Base-by-base conservation (phyloP, 192 early-diverging fungal genomes). In the Entrophospora sp. region DNA sequence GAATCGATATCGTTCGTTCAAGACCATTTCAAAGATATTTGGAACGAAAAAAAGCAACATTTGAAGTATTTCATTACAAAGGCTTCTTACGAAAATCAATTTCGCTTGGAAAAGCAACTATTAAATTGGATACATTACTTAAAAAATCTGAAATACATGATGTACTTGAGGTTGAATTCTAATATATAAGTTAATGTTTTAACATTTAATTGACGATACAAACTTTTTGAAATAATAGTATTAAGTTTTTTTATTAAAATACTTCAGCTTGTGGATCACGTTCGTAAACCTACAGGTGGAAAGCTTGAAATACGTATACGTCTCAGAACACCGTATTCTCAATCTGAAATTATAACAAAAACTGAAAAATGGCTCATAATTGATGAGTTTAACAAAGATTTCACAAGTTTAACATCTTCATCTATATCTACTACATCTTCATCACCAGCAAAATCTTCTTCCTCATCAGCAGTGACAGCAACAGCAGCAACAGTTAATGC, bases 1-100 rank as follows among this genome's bases (percentile, higher is more conserved):
- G 57, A 4, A 61, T 90, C 25, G 76, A 76, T 37, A 89, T 93
- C 59, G 78, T 78, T 13, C 76, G 91, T 7, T 69, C 73, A 2
- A 75, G 80, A 43, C 56, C 66, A 6, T 90, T 89, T 60, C 70
- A 82, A 60, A 61, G 88, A 20, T 82, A 84, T 73, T 55, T 90
- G 1, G 83, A 88, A 63, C 65, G 84, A n/a, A 85, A 85, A 61
- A 87, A 88, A 61, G 77, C 79, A 0, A 76, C 77, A 0, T 83
- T 93, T 68, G 87, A 89, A 62, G 82, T 91, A 2, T 86, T 75
- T 57, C 85, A 89, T 44, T 76, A 82, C 20, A 78, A 76, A 22
- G 83, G 87, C n/a, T 49, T 85, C 37, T 75, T 85, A 34, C 71
- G 73, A 55, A 71, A 76, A 57, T 72, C 72, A 66, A 67, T 85